Percentiles rank a stretch among this genome's conserved stretches.
These are phyloP conservation scores for Chlamydomonas schloesseri DNA, from an alignment of 139 green algal species.

Conservation along the genomic window DNA sequence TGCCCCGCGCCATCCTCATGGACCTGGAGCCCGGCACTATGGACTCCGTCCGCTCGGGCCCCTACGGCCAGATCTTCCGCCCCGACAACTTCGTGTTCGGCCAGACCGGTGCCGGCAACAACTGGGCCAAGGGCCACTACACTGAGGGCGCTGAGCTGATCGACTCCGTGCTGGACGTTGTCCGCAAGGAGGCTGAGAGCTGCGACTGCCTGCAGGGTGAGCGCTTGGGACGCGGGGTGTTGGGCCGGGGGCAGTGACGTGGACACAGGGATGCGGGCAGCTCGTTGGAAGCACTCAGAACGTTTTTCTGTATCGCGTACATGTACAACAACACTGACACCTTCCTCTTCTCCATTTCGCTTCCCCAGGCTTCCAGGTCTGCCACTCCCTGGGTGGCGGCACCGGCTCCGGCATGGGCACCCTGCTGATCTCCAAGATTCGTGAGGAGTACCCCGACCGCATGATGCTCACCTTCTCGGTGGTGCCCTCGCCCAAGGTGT, in stretches of 20 bases:
- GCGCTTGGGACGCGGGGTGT: neutral
- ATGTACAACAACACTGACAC: no score
- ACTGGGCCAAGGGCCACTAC: slow-evolving; percentile 99
- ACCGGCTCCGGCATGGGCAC: slow-evolving; percentile 99
- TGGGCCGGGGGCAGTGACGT: no score
- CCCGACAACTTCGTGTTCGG: slow-evolving; percentile 94
- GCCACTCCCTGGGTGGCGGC: slow-evolving; percentile 96
- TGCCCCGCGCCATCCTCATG: slow-evolving; percentile 95
- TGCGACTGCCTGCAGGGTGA: slow-evolving; percentile 97
- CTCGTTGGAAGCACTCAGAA: no score
- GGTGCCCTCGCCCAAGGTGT: slow-evolving; percentile 99
- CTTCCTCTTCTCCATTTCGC: neutral
- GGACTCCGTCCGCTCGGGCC: slow-evolving; percentile 92
- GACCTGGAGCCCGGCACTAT: slow-evolving; percentile 93
- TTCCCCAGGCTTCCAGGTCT: slow-evolving; percentile 95
- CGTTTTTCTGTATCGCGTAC: no score
- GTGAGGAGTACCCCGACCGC: slow-evolving; percentile 97
- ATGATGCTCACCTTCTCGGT: slow-evolving; percentile 99
- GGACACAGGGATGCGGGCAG: no score
- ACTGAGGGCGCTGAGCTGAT: slow-evolving; percentile 99
- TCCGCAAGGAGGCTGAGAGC: slow-evolving; percentile 98
- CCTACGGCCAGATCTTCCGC: slow-evolving; percentile 93
- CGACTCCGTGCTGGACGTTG: slow-evolving; percentile 97
- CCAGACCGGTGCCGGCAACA: slow-evolving; percentile 97
- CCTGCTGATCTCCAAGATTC: slow-evolving; percentile 98